Evolutionary conservation across 163 green algal species (phyloP), one percentile per base, ranked within the genome.

Genomic region (Chloromonas sp.): DNA sequence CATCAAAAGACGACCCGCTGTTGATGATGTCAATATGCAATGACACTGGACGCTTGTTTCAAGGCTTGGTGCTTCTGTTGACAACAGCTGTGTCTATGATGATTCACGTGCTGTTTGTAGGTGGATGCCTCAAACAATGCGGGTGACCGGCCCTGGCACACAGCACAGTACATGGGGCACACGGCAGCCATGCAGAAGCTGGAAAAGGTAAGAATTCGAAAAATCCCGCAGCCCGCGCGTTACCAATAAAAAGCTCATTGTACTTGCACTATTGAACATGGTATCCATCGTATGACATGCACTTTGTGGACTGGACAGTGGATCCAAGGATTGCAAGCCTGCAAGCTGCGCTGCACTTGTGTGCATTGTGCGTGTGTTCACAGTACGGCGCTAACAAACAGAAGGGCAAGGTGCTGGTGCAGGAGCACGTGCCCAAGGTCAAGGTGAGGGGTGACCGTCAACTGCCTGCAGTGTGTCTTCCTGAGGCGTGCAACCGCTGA

Each of bases 381-480:
- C 66, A 74, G 66, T 74, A 74, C 11, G 96, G 96, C 58, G 95
- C 93, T 0, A 87, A n/a, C 59, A 94, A 91, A 62, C 85, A 95
- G 62, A 86, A 91, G 70, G 96, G 96, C 8, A 86, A 94, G 74
- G 96, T 99, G 61, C 86, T 99, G 84, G 96, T 99, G 58, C 95
- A 93, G 74, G 96, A 99, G 88, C 95, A 99, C 85, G 92, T 98
- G 2, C 94, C 96, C 77, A 98, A 98, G 86, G 95, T 98, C 81
- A 97, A 97, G 92, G 94, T 93, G 71, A 81, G 86, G 13, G 36
- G 1, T 78, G 70, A 36, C 36, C 36, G 36, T 36, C 36, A n/a
- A 3, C 3, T n/a, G 61, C 36, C 79, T 78, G 58, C 14, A 1
- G 14, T 66, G 78, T 60, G 15, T 36, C 70, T 76, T n/a, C 70